Evolutionary conservation across 139 green algal species (phyloP), one percentile per base, ranked within the genome.

Genomic region (Chlamydomonas sp.): DNA sequence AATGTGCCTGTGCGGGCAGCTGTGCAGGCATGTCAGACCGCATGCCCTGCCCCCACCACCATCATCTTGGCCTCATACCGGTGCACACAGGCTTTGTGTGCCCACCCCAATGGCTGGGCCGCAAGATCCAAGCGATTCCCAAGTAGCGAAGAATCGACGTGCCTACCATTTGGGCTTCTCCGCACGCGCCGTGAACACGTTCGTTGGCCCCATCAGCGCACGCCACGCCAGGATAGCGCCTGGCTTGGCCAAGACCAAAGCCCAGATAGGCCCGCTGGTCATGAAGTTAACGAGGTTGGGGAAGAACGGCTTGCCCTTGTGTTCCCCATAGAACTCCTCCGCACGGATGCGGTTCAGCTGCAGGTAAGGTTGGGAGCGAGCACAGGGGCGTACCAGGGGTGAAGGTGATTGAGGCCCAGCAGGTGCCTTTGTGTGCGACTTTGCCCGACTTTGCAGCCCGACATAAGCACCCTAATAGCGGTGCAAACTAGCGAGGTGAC

Each of bases 301-400:
- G 74, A 95, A 97, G 91, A 97, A 98, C 2, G 89, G 71, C 86
- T 97, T 97, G 58, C 93, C 95, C 18, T 93, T 87, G 88, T 97
- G 96, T 88, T 97, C 95, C 20, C n/a, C 90, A 90, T 97, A 98
- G 90, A 98, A 98, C 78, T 97, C 94, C 88, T 95, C 92, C 14
- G 94, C 96, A 1, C 90, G 78, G 10, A 62, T 31, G 60, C n/a
- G 49, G 0, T 89, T 96, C 10, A 97, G 89, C 95, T 96, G 91
- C 84, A 73, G 57, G 31, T 31, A 1, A 60, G 31, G 31, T 49
- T 49, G 31, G 31, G 31, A 49, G 31, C 31, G 31, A 49, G 31
- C 31, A 49, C 31, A 49, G 31, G 31, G 31, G 31, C 31, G 31
- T 49, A 49, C 31, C 49, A 64, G 57, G 14, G 79, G 17, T 63